A percentile compares a stretch with the other conserved stretches of the same genome.
Conservation (phyloP, 2,329 filamentous ascomycete genomes). For the Claviceps sp. region DNA sequence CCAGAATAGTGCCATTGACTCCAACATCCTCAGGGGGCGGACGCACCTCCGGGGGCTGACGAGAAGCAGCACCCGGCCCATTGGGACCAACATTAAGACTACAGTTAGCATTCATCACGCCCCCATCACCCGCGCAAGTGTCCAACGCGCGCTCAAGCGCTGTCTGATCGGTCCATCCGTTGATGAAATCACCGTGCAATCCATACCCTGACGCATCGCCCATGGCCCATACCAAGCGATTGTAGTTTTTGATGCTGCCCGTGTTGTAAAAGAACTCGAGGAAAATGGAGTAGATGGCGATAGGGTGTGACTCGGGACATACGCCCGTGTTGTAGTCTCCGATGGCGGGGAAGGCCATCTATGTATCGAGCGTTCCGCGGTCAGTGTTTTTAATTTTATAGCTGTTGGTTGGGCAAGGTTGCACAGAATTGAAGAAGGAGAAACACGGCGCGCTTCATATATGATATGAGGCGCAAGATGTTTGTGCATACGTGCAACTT, state of each 20-base stretch:
- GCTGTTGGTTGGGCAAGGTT: too few species aligned
- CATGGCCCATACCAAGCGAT: constrained; percentile 14
- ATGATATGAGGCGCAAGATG: too few species aligned
- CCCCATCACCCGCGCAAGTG: constrained; percentile 14
- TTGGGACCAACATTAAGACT: constrained; percentile 14
- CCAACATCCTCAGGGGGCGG: constrained; percentile 15
- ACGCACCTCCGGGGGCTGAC: constrained; percentile 9
- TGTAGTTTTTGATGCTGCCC: constrained; percentile 13
- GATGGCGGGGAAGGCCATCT: constrained; percentile 17
- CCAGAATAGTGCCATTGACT: constrained; percentile 9
- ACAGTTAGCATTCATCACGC: constrained; percentile 12
- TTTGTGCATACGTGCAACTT: too few species aligned
- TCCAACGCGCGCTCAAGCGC: constrained; percentile 13
- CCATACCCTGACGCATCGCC: constrained; percentile 17
- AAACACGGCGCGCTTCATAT: neutral
- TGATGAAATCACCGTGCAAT: constrained; percentile 17
- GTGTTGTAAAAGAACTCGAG: constrained; percentile 34
- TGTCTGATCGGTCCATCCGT: constrained; percentile 17
- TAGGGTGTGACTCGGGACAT: constrained; percentile 28
- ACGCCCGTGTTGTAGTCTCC: constrained; percentile 17
- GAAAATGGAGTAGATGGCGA: constrained; percentile 29
- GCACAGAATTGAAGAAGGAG: neutral
- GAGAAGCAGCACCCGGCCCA: constrained; percentile 11
- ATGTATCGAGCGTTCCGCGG: neutral
- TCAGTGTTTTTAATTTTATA: neutral